Base-by-base conservation (phyloP, 2,329 filamentous ascomycete species). In the Penicillium decumbens region DNA sequence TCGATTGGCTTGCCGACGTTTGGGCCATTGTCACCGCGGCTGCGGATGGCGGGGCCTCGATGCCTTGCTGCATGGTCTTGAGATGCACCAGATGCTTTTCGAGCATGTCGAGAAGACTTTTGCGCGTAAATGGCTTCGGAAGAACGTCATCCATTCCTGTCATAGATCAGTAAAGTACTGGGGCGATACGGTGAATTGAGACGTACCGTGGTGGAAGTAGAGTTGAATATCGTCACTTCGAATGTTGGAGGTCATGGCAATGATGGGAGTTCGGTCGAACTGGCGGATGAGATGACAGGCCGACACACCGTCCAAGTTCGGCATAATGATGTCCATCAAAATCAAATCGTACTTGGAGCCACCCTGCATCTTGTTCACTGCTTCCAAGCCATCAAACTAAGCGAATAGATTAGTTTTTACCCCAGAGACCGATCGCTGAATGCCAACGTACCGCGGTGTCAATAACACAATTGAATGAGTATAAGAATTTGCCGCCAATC, bases 181-280 rank as follows among this genome's bases (percentile, higher is more conserved):
- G 6, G 20, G 5, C 5, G 12, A 15, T 6, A 8, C 15, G n/a
- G 13, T 27, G 7, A 28, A 23, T 25, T 30, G 2, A 23, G 12
- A 64, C 85, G 76, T 80, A 93, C 91, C 93, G 73, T 95, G 91
- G 63, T 92, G 85, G 74, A 96, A 97, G 68, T 98, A 98, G 74
- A 95, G 91, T 46, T 92, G 88, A 54, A 97, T 95, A 67, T 98
- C 93, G 63, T 96, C 92, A 53, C 89, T 91, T 57, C 93, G 83
- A 57, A 98, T 97, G 66, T 97, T 98, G 3, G 92, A 96, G 3
- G 93, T 98, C 93, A 98, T 97, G 41, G 93, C 93, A 50, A 98
- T 89, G 62, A 98, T 95, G 0, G 93, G 93, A 5, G 84, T 82
- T 32, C 83, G 82, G 56, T 90, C 84, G 54, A 92, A 89, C 65